A percentile compares a stretch with the other conserved stretches of the same genome.
Conservation (phyloP, 139 green algal species). For the Chlorella sorokiniana region DNA sequence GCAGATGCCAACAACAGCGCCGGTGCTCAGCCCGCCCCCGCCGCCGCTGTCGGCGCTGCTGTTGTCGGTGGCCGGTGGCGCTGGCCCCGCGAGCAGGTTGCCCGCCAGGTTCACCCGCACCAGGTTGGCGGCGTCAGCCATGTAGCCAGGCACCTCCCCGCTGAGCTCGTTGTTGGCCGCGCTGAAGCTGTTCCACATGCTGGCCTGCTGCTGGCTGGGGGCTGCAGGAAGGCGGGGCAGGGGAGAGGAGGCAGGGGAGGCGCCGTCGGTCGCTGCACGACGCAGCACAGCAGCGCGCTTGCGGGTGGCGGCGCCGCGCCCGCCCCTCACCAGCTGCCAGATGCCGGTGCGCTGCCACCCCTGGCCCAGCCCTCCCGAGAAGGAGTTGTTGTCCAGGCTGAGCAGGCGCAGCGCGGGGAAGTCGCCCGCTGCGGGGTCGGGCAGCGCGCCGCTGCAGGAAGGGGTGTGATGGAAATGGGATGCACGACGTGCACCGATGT, state of each 20-base stretch:
- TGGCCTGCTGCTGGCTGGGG: background rate
- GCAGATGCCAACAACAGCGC: background rate
- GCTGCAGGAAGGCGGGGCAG: background rate
- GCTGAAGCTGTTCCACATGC: background rate
- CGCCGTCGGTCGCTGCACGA: background rate
- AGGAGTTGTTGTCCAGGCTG: background rate
- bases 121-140: background rate
- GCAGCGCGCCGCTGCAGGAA: background rate
- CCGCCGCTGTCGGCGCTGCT: background rate
- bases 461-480: background rate
- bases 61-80: background rate
- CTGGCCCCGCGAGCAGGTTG: background rate
- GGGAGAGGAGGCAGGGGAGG: background rate
- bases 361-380: background rate
- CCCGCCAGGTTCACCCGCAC: background rate
- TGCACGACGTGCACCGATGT: too few species aligned
- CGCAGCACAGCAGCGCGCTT: background rate
- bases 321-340: background rate
- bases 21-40: background rate
- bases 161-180: background rate
- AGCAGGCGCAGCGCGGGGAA: background rate
- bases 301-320: too few species aligned
- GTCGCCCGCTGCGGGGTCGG: background rate
- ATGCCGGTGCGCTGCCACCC: background rate
- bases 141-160: background rate